Percentiles rank a stretch among this genome's conserved stretches.
Conservation (phyloP, 305 asterid species). For the Rubia tinctorum region DNA sequence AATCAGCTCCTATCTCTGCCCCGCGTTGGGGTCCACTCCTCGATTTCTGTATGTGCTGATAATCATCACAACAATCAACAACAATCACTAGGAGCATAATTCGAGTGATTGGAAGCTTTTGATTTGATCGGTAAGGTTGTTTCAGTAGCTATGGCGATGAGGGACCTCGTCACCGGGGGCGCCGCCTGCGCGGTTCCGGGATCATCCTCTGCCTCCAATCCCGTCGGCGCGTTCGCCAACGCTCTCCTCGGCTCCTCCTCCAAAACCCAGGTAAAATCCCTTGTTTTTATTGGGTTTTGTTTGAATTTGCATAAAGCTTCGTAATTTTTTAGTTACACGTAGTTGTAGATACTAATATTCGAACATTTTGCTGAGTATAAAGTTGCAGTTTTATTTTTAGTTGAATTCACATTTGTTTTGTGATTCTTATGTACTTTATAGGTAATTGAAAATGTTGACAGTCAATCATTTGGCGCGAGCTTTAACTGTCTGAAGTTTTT, state of each 20-base stretch:
- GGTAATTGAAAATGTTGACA: too few relatives aligned
- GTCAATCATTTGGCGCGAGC: background rate
- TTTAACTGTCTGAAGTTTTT: background rate
- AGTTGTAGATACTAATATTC: background rate
- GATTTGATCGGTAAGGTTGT: background rate
- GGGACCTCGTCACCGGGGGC: slow-evolving; percentile 84
- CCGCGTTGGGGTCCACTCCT: background rate
- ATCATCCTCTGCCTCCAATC: slow-evolving; percentile 85
- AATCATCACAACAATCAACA: background rate
- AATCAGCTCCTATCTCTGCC: background rate
- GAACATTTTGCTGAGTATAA: background rate
- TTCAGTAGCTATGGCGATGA: slow-evolving; percentile 63
- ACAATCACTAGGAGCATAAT: background rate
- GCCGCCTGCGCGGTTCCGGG: slow-evolving; percentile 89
- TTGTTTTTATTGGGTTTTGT: background rate
- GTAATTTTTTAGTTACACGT: background rate
- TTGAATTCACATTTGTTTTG: background rate
- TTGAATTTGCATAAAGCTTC: too few relatives aligned
- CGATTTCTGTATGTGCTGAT: background rate
- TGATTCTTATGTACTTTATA: background rate
- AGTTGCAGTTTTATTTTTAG: background rate
- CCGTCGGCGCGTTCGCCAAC: slow-evolving; percentile 87
- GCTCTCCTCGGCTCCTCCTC: slow-evolving; percentile 90
- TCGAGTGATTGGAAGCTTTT: background rate
- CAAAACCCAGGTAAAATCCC: slow-evolving; percentile 63